Evolutionary conservation across 345 rosid species (phyloP), one percentile per base, ranked within the genome.

Genomic region (Populus pruinosa): DNA sequence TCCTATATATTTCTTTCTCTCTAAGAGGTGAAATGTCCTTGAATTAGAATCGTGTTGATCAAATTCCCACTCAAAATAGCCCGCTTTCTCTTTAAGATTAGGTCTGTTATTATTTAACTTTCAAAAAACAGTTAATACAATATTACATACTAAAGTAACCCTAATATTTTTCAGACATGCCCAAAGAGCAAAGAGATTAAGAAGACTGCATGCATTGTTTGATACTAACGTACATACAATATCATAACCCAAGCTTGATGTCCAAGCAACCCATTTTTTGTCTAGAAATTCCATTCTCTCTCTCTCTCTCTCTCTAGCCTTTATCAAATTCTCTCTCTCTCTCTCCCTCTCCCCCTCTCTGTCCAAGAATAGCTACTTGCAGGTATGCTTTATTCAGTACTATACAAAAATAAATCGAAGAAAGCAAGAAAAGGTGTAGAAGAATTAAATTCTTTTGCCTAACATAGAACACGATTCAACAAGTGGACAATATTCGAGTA

Each of bases 231-330:
- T 82, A 78, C 84, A 79, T 75, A 89, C 85, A 74, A 69, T 78
- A 90, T 68, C 78, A 83, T 71, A 86, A 10, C 49, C 86, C 81
- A 81, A 78, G 87, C 98, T 90, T 91, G 90, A 83, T 89, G 88
- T 92, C 86, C 96, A 94, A 90, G 98, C 74, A 90, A 92, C 80
- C 90, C 27, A 25, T 74, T 41, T 81, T 70, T 56, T 77, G 70
- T 67, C 8, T 44, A 43, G 25, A 70, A 31, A 65, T 49, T 47
- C 17, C 10, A n/a, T 10, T 72, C 65, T 53, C 55, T 63, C 25
- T 71, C 20, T 33, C 25, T 43, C 61, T 69, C 74, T 83, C 71
- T 73, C 70, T 70, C 64, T 65, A 4, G 9, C 36, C 67, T 82
- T 17, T 70, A 78, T 77, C 68, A 71, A 78, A 78, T 75, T 75